A percentile compares a stretch with the other conserved stretches of the same genome.
Conservation (phyloP, 176 grass and related monocot species). For the Carex kokanica region DNA sequence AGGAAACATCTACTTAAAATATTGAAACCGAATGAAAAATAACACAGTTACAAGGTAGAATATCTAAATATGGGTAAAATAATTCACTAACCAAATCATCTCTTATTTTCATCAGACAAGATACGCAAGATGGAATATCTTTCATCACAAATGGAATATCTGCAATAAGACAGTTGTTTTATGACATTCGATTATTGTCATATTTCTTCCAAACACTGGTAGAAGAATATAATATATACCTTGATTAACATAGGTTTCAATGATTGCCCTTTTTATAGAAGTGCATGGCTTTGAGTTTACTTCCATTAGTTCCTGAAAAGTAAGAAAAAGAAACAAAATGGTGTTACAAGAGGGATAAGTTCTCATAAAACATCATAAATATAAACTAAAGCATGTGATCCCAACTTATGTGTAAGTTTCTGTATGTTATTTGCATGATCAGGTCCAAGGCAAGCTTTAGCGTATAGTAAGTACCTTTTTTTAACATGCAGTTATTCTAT, state of each 20-base stretch:
- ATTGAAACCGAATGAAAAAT: neutral
- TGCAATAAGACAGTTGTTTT: conserved; percentile 12
- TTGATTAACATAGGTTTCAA: neutral
- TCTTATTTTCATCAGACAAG: neutral
- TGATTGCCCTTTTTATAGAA: neutral
- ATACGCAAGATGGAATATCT: neutral
- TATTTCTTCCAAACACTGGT: neutral
- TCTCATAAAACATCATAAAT: neutral
- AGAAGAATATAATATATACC: neutral
- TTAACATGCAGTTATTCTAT: neutral
- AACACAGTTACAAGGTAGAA: neutral
- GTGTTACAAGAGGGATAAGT: neutral
- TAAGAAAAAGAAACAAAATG: neutral
- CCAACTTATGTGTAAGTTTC: neutral
- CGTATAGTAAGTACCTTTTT: neutral
- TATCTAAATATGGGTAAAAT: neutral
- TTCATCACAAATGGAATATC: conserved; percentile 5
- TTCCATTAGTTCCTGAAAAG: neutral
- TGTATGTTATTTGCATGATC: neutral
- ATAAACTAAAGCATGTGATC: neutral
- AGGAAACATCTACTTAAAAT: neutral
- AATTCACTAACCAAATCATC: conserved; percentile 16
- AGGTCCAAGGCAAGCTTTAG: neutral
- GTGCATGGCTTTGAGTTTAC: neutral
- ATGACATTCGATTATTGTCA: neutral